Percentiles rank a stretch among this genome's conserved stretches.
Evolutionary conservation across 768 basidiomycete genomes (phyloP).

Genomic region (Hebeloma cylindrosporum): DNA sequence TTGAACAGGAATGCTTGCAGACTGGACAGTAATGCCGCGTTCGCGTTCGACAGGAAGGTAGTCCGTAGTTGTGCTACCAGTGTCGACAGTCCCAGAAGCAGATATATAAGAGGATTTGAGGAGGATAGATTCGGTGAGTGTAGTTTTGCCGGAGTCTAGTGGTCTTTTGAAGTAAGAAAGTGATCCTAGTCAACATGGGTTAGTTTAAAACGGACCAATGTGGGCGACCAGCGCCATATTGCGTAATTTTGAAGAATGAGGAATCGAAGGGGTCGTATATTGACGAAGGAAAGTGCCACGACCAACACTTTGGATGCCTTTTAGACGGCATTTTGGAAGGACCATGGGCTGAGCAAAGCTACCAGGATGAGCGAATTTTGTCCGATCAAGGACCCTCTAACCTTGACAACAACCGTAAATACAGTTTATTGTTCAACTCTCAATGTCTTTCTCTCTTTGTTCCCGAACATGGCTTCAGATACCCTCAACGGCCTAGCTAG

Average conservation of each 20-base stretch:
- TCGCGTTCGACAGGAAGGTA: constrained; percentile 89
- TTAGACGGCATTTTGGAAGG: constrained; percentile 22
- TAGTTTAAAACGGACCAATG: constrained; percentile 55
- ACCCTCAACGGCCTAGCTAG: constrained; percentile 18
- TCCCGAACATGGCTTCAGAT: constrained; percentile 31
- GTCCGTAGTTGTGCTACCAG: constrained; percentile 88
- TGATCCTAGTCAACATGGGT: neutral
- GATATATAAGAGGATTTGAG: constrained; percentile 72
- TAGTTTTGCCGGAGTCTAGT: constrained; percentile 87
- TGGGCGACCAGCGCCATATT: constrained; percentile 91
- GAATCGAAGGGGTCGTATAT: constrained; percentile 27
- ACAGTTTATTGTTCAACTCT: constrained; percentile 22
- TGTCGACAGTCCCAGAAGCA: constrained; percentile 80
- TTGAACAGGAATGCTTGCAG: constrained; percentile 84
- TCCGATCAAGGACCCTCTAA: neutral
- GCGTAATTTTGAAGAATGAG: constrained; percentile 50
- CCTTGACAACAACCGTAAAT: constrained; percentile 26
- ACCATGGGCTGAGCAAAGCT: constrained; percentile 21
- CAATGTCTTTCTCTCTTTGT: constrained; percentile 19
- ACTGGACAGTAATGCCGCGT: constrained; percentile 90
- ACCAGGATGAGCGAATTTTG: neutral
- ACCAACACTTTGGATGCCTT: constrained; percentile 10
- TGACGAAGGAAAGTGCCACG: constrained; percentile 15
- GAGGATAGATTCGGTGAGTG: constrained; percentile 84
- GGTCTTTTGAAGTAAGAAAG: constrained; percentile 3